Base-by-base conservation (phyloP, 345 rosid species). In the Hibiscus tridactylites region DNA sequence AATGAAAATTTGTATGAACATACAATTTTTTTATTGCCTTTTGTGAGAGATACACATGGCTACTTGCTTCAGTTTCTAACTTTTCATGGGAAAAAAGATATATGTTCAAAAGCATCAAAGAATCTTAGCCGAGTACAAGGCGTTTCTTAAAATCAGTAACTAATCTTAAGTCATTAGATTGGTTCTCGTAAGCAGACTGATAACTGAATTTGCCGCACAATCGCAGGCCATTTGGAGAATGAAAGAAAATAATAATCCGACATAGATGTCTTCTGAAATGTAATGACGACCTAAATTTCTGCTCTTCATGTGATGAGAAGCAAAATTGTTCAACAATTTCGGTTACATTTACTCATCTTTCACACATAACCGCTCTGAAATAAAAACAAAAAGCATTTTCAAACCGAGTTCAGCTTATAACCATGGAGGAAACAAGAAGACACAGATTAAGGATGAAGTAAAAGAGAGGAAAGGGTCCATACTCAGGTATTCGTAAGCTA, bases 401-500 rank as follows among this genome's bases (percentile, higher is more conserved):
- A 69, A 74, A 59, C 52, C 31, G 56, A 26, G 66, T 12, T 67
- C 60, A 71, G 65, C 47, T 47, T 67, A 47, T 28, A 28, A 28
- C 24, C 4, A 16, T 4, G 37, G 26, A 6, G 57, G 35, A 57
- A 44, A 65, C 6, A 49, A 33, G 35, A 63, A 58, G 60, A 16
- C 70, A 37, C n/a, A 17, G 8, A 68, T 28, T 29, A 16, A 35
- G 52, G 57, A 73, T 49, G 56, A 35, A 42, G 13, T 49, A 42
- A 5, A 49, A 47, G 53, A n/a, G 1, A 39, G 44, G 72, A 76
- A 72, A 75, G 68, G 74, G 64, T 35, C 37, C 97, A 75, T 91
- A 96, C 99, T 96, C 81, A 96, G 82, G 82, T 96, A 96, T 79
- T 96, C 99, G 61, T 96, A 96, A 67, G 98, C 80, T 79, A 92